Evolutionary conservation across 768 basidiomycete species (phyloP), one percentile per base, ranked within the genome.

Genomic region (Calocybe gangraenosa): DNA sequence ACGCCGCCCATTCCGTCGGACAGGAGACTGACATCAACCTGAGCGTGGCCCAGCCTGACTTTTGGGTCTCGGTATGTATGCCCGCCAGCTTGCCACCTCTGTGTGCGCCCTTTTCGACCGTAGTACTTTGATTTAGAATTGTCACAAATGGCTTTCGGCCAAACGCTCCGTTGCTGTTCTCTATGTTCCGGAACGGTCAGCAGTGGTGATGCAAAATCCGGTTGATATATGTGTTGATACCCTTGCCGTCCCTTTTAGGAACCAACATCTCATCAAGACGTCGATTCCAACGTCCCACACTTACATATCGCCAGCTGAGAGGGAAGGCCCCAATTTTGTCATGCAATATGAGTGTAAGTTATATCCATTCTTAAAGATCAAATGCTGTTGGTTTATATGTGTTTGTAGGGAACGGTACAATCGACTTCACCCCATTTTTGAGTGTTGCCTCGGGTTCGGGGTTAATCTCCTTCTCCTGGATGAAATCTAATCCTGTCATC

Each of bases 131-230:
- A 21, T 21, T 20, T 49, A 87, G 79, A 91, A 91, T 54, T 85
- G 84, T 52, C 86, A 92, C 64, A 92, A 93, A 63, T 94, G 92
- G 90, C 65, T 92, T 1, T 82, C 73, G 53, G 71, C 78, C 2
- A 84, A 87, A 59, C 74, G 90, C 4, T 69, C 78, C 1, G 80
- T 74, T 36, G 81, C 87, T 0, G 68, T 84, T 14, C 66, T 93
- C 13, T 93, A 92, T 58, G 85, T 88, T 4, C 85, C 89, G 0
- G 72, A 64, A 47, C 59, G 74, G 75, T 72, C 34, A 33, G 63
- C 47, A 10, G 8, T 30, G 22, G 2, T 22, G 2, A n/a, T 20
- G 11, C 3, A n/a, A n/a, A n/a, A n/a, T 23, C 15, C 21, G 7
- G 3, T 10, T 2, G 18, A 7, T 19, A 28, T 41, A 10, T 3